Conservation (phyloP, 2,329 filamentous ascomycete species). For the Cephalotrichum gorgonifer region DNA sequence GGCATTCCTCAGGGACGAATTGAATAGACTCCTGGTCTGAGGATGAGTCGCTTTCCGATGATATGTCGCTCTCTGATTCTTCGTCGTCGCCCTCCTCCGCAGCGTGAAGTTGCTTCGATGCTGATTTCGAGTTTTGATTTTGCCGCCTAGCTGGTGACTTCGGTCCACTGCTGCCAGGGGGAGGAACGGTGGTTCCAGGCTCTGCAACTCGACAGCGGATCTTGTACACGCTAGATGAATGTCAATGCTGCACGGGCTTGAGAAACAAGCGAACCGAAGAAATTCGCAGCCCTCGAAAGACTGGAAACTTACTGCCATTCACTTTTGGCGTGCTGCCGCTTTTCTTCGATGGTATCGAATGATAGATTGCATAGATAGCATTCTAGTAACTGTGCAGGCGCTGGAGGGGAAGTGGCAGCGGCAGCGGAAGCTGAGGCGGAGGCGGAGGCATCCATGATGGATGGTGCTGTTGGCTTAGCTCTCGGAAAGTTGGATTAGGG, state of each 20-base stretch:
- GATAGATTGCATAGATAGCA: constrained; percentile 1
- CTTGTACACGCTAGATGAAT: constrained; percentile 5
- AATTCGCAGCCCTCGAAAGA: background rate
- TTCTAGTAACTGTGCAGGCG: background rate
- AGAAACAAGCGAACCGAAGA: background rate
- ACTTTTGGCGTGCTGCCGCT: constrained; percentile 4
- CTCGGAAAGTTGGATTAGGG: background rate
- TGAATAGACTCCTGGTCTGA: background rate
- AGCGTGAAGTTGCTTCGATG: background rate
- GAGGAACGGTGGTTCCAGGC: background rate
- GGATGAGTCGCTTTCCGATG: background rate
- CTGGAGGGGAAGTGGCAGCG: background rate
- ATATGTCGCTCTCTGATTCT: background rate
- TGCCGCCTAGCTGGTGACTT: background rate
- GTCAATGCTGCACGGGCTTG: background rate
- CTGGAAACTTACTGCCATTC: constrained; percentile 4
- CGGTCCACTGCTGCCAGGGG: background rate
- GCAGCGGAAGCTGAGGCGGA: background rate
- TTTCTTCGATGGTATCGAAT: background rate
- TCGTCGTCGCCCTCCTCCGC: background rate
- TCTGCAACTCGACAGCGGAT: constrained; percentile 5
- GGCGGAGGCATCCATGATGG: background rate
- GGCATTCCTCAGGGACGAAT: constrained; percentile 22
- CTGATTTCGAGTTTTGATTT: background rate
- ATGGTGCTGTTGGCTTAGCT: background rate